Conservation (phyloP, 805 yeast genomes). For the Kodamaea kaohsiungensis region DNA sequence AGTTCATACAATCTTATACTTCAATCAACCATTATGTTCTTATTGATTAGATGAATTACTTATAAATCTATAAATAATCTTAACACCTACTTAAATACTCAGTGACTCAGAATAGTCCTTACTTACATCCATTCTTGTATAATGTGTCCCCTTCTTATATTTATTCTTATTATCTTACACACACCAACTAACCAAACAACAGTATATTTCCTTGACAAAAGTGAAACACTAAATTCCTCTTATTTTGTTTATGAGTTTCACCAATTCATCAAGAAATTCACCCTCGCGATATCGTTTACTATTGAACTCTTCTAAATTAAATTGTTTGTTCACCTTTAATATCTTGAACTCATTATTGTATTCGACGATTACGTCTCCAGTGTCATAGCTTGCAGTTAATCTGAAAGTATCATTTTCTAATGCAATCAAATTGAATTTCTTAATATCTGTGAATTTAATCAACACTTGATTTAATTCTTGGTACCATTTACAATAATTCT, state of each 20-base stretch:
- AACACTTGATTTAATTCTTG: slow-evolving; percentile 23
- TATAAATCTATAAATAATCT: no score
- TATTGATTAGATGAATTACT: no score
- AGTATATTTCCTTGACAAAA: no score
- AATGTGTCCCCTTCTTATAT: no score
- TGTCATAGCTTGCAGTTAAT: not conserved
- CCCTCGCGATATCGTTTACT: not conserved
- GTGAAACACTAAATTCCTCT: no score
- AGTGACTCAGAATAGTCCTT: no score
- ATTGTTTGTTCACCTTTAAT: not conserved
- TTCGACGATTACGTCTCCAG: not conserved
- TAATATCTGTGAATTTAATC: slow-evolving; percentile 12
- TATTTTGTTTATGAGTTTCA: not conserved
- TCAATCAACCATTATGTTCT: no score
- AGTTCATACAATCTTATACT: no score
- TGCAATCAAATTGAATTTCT: slow-evolving; percentile 5
- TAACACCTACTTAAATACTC: no score
- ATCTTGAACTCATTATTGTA: not conserved
- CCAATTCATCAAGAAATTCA: slow-evolving; percentile 7
- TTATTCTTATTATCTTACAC: no score
- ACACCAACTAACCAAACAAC: no score
- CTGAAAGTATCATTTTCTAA: not conserved
- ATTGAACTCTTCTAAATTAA: not conserved
- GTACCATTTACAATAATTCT: slow-evolving; percentile 24
- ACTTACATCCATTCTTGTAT: no score